A percentile compares a stretch with the other conserved stretches of the same genome.
phyloP scores from a whole-genome alignment of 108 stramenopile species.

The Skeletonema potamos region DNA sequence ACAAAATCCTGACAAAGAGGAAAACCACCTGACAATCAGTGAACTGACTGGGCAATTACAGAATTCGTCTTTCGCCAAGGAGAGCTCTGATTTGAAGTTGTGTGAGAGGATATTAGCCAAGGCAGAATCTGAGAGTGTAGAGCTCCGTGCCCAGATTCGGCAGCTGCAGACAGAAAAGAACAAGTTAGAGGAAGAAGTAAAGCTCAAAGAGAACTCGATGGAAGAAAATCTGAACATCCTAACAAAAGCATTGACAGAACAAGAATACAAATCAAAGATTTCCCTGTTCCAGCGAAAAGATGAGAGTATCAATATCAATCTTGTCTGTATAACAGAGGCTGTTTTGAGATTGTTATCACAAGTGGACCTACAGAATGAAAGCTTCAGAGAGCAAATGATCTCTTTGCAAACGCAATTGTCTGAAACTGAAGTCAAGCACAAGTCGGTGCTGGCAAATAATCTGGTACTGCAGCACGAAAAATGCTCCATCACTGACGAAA shows the following conservation, averaged over 20 bases:
- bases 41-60: constrained; percentile 17
- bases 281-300: neutral
- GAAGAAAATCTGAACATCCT: constrained; percentile 10
- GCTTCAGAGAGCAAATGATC: constrained; percentile 10
- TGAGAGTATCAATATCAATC: neutral
- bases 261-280: neutral
- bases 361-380: constrained; percentile 14
- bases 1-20: constrained; percentile 9
- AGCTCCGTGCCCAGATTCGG: constrained; percentile 30
- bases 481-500: constrained; percentile 14
- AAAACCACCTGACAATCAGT: constrained; percentile 19
- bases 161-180: constrained; percentile 26
- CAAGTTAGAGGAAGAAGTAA: constrained; percentile 6
- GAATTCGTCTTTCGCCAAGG: constrained; percentile 2
- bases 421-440: constrained; percentile 17
- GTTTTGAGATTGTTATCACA: constrained; percentile 18
- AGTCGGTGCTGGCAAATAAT: constrained; percentile 31
- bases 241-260: neutral
- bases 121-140: constrained; percentile 39
- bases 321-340: constrained; percentile 11
- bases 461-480: constrained; percentile 24
- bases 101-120: constrained; percentile 44
- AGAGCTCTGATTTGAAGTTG: constrained; percentile 20
- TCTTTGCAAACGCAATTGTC: constrained; percentile 23
- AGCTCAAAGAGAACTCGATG: neutral